Conservation (phyloP, 768 basidiomycete species). For the Neoboletus subvelutipes region DNA sequence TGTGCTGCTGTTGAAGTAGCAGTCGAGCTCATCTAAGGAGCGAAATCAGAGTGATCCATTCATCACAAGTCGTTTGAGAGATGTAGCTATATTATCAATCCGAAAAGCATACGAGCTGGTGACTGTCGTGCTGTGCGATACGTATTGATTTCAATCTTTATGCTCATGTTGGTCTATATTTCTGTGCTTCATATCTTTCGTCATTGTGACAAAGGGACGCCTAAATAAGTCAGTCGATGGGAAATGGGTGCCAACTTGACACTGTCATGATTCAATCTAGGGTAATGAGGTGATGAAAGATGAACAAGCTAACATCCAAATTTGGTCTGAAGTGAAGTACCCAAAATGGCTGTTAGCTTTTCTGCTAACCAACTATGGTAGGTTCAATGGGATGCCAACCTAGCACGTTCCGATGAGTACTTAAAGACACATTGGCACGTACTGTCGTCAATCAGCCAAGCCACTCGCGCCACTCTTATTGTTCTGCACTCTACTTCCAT, state of each 20-base stretch:
- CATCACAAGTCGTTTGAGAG: not conserved
- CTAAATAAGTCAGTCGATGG: constrained; percentile 12
- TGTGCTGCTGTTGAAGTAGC: not conserved
- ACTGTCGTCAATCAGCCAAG: constrained; percentile 14
- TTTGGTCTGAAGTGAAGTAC: constrained; percentile 26
- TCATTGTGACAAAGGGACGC: constrained; percentile 22
- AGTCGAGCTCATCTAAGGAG: not conserved
- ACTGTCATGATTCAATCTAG: not conserved
- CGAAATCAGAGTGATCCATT: not conserved
- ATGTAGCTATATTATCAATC: not conserved
- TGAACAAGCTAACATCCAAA: constrained; percentile 30
- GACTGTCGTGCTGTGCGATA: not conserved
- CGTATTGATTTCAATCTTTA: no score
- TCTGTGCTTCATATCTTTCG: not conserved
- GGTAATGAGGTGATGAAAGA: not conserved
- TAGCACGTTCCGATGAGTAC: constrained; percentile 12
- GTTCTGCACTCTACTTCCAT: constrained; percentile 21
- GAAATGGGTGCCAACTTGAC: not conserved
- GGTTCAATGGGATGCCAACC: constrained; percentile 20
- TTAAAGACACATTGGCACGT: constrained; percentile 20
- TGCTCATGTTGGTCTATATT: no score
- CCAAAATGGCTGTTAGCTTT: constrained; percentile 22
- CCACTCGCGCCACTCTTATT: constrained; percentile 29
- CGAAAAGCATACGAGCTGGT: not conserved
- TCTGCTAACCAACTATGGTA: constrained; percentile 25